Percentiles rank a stretch among this genome's conserved stretches.
Evolutionary conservation across 169 alveolate genomes (phyloP).

Genomic region (Plasmodium billcollinsi): DNA sequence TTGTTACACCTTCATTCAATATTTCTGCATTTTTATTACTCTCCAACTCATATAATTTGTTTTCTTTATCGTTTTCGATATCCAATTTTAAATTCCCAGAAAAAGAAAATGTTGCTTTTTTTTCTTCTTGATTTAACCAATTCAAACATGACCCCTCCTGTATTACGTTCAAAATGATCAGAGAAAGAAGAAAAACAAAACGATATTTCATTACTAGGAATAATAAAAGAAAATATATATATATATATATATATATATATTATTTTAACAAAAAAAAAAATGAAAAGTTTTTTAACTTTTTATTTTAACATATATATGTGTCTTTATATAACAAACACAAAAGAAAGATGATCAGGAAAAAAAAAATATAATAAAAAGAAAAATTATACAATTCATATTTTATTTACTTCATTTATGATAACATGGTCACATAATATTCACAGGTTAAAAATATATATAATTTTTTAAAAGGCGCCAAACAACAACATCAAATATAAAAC

Average conservation of each 20-base stretch:
- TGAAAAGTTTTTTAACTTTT: slow-evolving; percentile 2
- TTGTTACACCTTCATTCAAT: background rate
- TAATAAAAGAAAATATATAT: background rate
- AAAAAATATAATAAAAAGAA: too few species aligned
- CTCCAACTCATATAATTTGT: background rate
- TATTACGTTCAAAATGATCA: slow-evolving; percentile 10
- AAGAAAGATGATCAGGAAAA: background rate
- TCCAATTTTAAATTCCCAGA: slow-evolving; percentile 45
- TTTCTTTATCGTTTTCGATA: background rate
- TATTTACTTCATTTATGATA: too few species aligned
- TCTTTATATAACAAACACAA: background rate
- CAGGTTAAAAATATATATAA: too few species aligned
- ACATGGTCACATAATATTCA: too few species aligned
- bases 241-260: background rate
- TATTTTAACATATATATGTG: background rate
- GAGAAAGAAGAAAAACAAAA: slow-evolving; percentile 11
- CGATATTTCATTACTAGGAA: slow-evolving; percentile 15
- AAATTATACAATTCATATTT: too few species aligned
- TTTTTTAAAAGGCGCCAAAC: too few species aligned
- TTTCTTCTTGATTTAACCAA: background rate
- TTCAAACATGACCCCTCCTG: background rate
- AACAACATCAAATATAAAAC: too few species aligned
- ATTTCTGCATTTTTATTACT: slow-evolving; percentile 4
- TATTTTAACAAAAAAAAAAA: background rate
- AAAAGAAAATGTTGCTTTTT: slow-evolving; percentile 26